Evolutionary conservation across 2,329 filamentous ascomycete species (phyloP).

Genomic region (Fusarium xyrophilum): DNA sequence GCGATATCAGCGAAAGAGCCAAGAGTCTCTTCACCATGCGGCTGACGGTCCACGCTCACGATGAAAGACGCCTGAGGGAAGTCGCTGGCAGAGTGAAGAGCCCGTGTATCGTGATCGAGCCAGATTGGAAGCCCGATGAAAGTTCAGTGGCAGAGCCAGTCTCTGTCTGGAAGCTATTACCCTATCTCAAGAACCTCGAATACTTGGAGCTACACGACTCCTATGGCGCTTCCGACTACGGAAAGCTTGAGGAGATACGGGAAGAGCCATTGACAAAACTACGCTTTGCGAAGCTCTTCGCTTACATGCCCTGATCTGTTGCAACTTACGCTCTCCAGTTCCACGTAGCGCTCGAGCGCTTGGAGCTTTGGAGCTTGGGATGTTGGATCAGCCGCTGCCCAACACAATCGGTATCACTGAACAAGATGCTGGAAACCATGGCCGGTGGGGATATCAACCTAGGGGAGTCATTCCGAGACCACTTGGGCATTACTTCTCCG

Average conservation of each 20-base stretch:
- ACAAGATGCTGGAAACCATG: background rate
- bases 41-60: background rate
- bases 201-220: slow-evolving; percentile 18
- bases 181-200: slow-evolving; percentile 20
- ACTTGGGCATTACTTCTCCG: background rate
- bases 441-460: accelerated
- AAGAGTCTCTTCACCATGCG: background rate
- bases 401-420: accelerated
- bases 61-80: background rate
- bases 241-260: background rate
- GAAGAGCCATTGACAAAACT: background rate
- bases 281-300: slow-evolving; percentile 18
- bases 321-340: slow-evolving; percentile 12
- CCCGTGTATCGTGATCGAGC: slow-evolving; percentile 16
- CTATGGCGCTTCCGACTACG: accelerated
- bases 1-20: background rate
- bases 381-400: slow-evolving; percentile 13
- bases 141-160: accelerated
- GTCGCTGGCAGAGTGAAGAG: slow-evolving; percentile 7
- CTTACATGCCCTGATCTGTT: slow-evolving; percentile 10
- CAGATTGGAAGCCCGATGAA: background rate
- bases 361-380: slow-evolving; percentile 32
- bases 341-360: background rate
- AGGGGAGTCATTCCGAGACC: slow-evolving; percentile 5
- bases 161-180: slow-evolving; percentile 11